Conservation (phyloP, 768 basidiomycete genomes). For the Russula olivacea region DNA sequence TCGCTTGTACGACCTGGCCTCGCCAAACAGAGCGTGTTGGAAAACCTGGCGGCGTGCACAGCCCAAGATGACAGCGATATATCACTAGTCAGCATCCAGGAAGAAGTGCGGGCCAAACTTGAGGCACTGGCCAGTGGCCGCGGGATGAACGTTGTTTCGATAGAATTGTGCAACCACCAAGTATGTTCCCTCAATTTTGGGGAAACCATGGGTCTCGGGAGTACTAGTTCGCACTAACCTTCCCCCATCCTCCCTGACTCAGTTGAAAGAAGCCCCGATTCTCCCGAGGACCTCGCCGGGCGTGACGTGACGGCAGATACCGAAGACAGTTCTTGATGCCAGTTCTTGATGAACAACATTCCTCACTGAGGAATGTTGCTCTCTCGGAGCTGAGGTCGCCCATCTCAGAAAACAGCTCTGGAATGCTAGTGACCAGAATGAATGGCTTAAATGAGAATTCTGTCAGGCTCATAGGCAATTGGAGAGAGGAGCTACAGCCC, state of each 20-base stretch:
- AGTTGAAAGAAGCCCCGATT: slow-evolving; percentile 48
- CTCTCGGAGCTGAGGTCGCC: slow-evolving; percentile 50
- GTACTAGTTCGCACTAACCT: no score
- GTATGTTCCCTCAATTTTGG: slow-evolving; percentile 38
- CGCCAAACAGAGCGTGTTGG: slow-evolving; percentile 48
- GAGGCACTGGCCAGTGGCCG: slow-evolving; percentile 62
- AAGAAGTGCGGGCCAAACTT: slow-evolving; percentile 53
- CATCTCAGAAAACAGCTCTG: slow-evolving; percentile 44
- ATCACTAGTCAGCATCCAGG: slow-evolving; percentile 48
- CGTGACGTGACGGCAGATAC: slow-evolving; percentile 48
- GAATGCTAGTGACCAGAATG: slow-evolving; percentile 43
- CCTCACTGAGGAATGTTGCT: slow-evolving; percentile 51
- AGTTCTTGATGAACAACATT: slow-evolving; percentile 46
- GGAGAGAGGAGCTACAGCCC: slow-evolving; percentile 55
- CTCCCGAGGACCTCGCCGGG: no score
- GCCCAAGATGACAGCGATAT: slow-evolving; percentile 38
- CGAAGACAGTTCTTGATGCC: no score
- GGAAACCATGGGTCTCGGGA: slow-evolving; percentile 46
- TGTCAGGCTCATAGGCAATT: slow-evolving; percentile 53
- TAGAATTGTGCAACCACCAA: slow-evolving; percentile 64
- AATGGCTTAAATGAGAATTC: slow-evolving; percentile 57
- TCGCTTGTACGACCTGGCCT: not conserved
- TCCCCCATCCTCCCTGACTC: slow-evolving; percentile 36
- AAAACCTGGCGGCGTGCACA: slow-evolving; percentile 51
- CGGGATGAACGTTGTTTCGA: slow-evolving; percentile 85